phyloP scores from a whole-genome alignment of 176 grass and related monocot genomes.

The Oryza australiensis region DNA sequence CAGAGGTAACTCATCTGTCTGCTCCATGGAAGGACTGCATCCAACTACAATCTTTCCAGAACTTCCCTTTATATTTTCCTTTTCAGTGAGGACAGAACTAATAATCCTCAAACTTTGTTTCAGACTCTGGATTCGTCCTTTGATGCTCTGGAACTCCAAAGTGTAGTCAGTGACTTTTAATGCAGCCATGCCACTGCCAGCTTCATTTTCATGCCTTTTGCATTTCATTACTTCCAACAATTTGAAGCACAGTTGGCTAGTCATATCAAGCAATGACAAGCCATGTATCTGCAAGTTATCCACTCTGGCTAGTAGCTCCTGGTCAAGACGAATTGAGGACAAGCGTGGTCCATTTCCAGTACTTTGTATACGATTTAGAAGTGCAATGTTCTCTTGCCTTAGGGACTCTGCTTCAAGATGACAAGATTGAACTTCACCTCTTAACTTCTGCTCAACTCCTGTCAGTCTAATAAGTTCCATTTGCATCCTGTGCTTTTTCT shows the following conservation, averaged over 20 bases:
- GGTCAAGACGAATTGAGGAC: conserved; percentile 56
- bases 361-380: conserved; percentile 65
- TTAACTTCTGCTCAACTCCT: conserved; percentile 79
- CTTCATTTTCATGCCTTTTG: conserved; percentile 46
- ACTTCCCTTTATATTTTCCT: conserved; percentile 45
- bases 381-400: conserved; percentile 74
- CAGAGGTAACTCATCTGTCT: conserved; percentile 34
- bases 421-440: conserved; percentile 66
- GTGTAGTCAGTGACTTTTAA: conserved; percentile 57
- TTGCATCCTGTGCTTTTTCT: conserved; percentile 48
- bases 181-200: conserved; percentile 31
- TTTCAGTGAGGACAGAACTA: conserved; percentile 50
- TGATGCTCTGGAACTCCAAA: conserved; percentile 65
- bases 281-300: conserved; percentile 68
- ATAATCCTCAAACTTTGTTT: conserved; percentile 65
- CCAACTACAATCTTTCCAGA: conserved; percentile 20
- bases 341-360: conserved; percentile 45
- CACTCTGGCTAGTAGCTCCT: conserved; percentile 57
- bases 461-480: conserved; percentile 74
- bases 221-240: conserved; percentile 55
- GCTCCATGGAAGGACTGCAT: conserved; percentile 24
- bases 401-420: conserved; percentile 66
- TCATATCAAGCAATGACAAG: conserved; percentile 70
- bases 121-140: conserved; percentile 58
- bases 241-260: conserved; percentile 51